Conservation (phyloP, 2,329 filamentous ascomycete genomes). For the Diaporthe humulicola region DNA sequence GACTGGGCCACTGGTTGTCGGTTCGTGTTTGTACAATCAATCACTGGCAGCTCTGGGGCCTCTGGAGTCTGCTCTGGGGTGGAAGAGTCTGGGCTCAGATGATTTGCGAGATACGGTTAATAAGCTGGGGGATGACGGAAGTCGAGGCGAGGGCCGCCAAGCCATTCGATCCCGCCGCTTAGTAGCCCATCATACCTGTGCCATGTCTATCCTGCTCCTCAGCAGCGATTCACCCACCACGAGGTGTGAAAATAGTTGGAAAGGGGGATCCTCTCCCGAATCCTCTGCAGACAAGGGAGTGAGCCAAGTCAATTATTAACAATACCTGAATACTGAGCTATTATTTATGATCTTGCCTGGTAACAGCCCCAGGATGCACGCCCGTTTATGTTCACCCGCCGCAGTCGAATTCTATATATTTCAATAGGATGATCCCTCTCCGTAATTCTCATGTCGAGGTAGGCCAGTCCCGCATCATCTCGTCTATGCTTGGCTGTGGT, state of each 20-base stretch:
- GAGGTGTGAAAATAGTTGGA: not conserved
- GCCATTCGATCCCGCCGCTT: slow-evolving; percentile 11
- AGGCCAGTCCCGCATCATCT: not conserved
- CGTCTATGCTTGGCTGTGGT: not conserved
- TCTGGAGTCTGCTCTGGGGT: not conserved
- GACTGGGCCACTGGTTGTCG: not conserved
- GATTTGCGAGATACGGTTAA: slow-evolving; percentile 8
- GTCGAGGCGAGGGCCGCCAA: slow-evolving; percentile 24
- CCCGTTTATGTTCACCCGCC: not conserved
- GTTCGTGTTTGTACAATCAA: not conserved
- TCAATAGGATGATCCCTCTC: too few species aligned
- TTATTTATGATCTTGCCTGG: not conserved
- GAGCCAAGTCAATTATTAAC: not conserved
- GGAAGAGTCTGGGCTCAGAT: slow-evolving; percentile 2
- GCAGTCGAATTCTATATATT: not conserved
- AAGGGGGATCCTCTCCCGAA: too few species aligned
- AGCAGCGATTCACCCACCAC: not conserved
- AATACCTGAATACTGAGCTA: not conserved
- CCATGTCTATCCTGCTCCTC: not conserved
- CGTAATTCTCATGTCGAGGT: not conserved
- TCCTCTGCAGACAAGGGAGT: not conserved
- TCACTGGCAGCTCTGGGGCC: slow-evolving; percentile 7
- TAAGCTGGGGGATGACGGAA: slow-evolving; percentile 30
- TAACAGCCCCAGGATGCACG: not conserved
- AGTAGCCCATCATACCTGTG: not conserved